Evolutionary conservation across 306 rosid genomes (phyloP), one percentile per base, ranked within the genome.

Genomic region (Cucurbita ficifolia): DNA sequence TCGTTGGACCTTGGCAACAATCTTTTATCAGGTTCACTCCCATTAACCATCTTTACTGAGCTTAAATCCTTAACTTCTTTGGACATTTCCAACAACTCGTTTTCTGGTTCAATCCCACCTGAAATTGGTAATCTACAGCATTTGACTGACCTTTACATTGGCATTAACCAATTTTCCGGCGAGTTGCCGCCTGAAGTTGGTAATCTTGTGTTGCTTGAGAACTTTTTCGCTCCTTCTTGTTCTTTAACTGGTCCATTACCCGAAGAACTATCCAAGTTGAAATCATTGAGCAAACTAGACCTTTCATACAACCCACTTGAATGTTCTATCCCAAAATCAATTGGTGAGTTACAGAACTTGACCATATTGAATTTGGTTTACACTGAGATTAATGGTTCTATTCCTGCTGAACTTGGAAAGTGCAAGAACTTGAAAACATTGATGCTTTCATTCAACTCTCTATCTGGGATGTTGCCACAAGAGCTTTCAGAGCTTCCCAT

Each of bases 231-330:
- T 6, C 87, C 95, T 62, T 78, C 82, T 33, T 89, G 96, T 86
- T 87, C 38, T 48, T 77, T 95, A 39, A 84, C 93, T 5, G 99
- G 99, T 52, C 99, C 99, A 14, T 72, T 95, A 67, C 99, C 99
- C 0, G 87, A 84, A 45, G 96, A 89, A 80, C 77, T 95, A 70
- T 87, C 85, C 5, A 75, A 84, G 75, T 76, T 95, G n/a, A 62
- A 85, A 58, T 76, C 86, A 9, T 76, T 95, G 80, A 48, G 75
- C 7, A 89, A 85, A 36, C 87, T 95, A 65, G 99, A 95, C 74
- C 88, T 95, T 72, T 95, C 99, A 21, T 81, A 87, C 77, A 95
- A 95, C 73, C 99, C 99, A 1, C 82, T 95, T 73, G 83, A 74
- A 65, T 91, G 96, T 86, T 85, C 96, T 3, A 88, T 95, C 55